These are phyloP conservation scores for Acanthamoeba triangularis DNA, from an alignment of 208 protist genomes.

Conservation along the genomic window DNA sequence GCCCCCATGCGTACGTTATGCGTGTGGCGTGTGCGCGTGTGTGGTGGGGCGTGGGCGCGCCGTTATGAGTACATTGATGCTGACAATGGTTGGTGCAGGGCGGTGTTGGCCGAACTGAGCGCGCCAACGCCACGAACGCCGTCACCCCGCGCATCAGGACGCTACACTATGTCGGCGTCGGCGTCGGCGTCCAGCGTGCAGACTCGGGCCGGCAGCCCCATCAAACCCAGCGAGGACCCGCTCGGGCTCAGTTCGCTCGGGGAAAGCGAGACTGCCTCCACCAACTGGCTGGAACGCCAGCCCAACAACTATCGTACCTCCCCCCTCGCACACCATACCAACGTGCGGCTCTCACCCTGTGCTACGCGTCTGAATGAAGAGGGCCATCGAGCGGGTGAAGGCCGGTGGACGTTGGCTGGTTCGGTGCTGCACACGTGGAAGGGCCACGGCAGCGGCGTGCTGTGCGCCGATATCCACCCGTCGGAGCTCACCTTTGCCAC, in stretches of 20 bases:
- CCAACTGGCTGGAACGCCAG: constrained; percentile 26
- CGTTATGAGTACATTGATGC: not conserved
- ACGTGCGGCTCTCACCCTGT: too few relatives aligned
- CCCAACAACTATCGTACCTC: constrained; percentile 4
- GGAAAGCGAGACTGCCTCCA: not conserved
- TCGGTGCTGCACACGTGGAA: constrained; percentile 44
- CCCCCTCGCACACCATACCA: not conserved
- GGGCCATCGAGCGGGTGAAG: not conserved
- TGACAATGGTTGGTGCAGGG: not conserved
- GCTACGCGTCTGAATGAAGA: not conserved
- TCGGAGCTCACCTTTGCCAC: constrained; percentile 25
- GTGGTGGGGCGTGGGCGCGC: not conserved
- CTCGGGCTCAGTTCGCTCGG: not conserved
- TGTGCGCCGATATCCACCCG: constrained; percentile 1
- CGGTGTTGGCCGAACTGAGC: constrained; percentile 25
- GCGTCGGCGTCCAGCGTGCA: not conserved
- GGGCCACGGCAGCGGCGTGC: not conserved
- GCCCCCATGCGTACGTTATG: constrained; percentile 6
- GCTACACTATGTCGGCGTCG: not conserved
- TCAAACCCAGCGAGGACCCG: not conserved
- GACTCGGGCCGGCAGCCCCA: not conserved
- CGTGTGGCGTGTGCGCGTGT: not conserved
- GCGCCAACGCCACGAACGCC: not conserved
- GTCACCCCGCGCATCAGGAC: not conserved
- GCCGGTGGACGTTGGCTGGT: not conserved